These are phyloP conservation scores for Aphanomyces stellatus DNA, from an alignment of 352 stramenopile species.

Conservation along the genomic window DNA sequence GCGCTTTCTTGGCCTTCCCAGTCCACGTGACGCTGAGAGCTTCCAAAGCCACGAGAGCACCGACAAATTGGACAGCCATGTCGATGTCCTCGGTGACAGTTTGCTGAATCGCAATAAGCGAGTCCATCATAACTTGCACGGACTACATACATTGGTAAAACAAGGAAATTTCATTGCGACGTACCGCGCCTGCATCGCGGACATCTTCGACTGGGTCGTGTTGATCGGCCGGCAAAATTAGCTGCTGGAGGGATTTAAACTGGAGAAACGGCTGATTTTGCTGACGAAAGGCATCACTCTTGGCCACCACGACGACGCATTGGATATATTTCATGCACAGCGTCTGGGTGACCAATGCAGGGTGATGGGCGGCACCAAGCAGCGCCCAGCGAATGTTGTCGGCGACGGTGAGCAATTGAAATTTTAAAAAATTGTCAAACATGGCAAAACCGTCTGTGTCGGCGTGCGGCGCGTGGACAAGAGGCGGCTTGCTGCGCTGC, in stretches of 20 bases:
- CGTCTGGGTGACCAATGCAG: background rate
- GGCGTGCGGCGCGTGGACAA: background rate
- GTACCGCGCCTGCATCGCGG: background rate
- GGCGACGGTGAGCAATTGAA: background rate
- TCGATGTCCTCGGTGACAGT: background rate
- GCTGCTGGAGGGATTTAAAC: background rate
- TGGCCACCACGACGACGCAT: slow-evolving; percentile 4
- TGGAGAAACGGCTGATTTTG: background rate
- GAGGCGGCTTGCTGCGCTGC: background rate
- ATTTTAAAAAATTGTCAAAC: background rate
- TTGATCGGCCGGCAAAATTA: background rate
- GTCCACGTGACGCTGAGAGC: slow-evolving; percentile 1
- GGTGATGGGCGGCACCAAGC: background rate
- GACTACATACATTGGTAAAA: background rate
- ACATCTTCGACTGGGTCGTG: background rate
- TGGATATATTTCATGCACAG: slow-evolving; percentile 2
- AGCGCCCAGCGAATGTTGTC: slow-evolving; percentile 12
- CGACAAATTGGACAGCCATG: slow-evolving; percentile 13
- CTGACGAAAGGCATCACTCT: slow-evolving; percentile 2
- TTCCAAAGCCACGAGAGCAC: slow-evolving; percentile 5
- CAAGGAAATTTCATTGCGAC: too few species aligned
- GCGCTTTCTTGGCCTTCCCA: background rate
- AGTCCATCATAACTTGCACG: background rate
- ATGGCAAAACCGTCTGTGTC: background rate
- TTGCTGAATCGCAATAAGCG: background rate